Conservation (phyloP, 352 stramenopile species). For the Phytophthora syringae region DNA sequence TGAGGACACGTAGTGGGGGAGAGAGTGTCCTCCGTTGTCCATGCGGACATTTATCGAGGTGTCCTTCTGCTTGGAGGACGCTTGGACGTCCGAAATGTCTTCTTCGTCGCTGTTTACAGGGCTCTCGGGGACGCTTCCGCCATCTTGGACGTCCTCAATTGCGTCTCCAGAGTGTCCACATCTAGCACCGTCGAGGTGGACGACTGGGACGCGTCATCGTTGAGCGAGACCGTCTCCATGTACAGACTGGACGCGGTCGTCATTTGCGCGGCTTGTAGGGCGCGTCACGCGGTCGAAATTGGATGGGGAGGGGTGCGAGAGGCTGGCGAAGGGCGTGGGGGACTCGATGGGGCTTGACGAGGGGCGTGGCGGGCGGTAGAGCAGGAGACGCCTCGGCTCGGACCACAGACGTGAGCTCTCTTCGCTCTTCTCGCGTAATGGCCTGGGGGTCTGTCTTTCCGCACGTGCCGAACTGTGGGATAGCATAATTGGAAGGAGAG, state of each 20-base stretch:
- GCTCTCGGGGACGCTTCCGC: constrained; percentile 14
- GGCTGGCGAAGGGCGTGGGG: background rate
- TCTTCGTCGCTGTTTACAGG: constrained; percentile 31
- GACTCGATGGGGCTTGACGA: background rate
- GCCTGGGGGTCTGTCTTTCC: constrained; percentile 22
- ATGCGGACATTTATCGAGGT: constrained; percentile 26
- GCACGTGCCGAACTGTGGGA: constrained; percentile 9
- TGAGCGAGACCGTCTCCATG: constrained; percentile 81
- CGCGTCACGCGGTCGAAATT: background rate
- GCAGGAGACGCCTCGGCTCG: constrained; percentile 1
- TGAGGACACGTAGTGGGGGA: constrained; percentile 55
- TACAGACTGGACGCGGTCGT: constrained; percentile 42
- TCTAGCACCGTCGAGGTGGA: constrained; percentile 32
- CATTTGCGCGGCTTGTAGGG: constrained; percentile 27
- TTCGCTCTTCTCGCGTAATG: constrained; percentile 24
- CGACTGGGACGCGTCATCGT: constrained; percentile 54
- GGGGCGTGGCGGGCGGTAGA: background rate
- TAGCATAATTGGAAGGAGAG: background rate
- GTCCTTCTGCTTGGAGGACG: constrained; percentile 4
- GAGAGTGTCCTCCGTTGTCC: constrained; percentile 11
- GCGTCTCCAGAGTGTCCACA: constrained; percentile 58
- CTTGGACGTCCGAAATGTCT: background rate
- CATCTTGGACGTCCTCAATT: constrained; percentile 47
- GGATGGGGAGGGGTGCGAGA: background rate
- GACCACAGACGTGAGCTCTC: constrained; percentile 8